phyloP scores from a whole-genome alignment of 2,329 filamentous ascomycete genomes.

The Pseudopithomyces maydicus region DNA sequence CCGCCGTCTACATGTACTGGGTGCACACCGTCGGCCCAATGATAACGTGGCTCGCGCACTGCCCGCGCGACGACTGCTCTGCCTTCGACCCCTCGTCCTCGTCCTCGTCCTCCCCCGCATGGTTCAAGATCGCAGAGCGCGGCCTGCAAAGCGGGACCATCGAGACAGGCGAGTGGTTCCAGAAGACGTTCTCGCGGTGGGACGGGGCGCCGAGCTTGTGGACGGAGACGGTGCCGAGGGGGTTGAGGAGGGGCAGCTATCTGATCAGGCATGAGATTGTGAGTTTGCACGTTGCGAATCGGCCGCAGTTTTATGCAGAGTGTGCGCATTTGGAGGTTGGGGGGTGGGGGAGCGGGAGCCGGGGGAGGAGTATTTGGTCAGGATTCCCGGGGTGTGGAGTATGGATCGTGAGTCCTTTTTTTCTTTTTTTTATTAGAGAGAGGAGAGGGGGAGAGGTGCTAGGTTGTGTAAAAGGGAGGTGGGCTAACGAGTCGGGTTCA shows the following conservation, averaged over 20 bases:
- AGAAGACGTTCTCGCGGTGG: slow-evolving; percentile 29
- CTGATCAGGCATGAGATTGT: slow-evolving; percentile 37
- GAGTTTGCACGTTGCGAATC: slow-evolving; percentile 33
- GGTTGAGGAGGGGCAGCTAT: slow-evolving; percentile 29
- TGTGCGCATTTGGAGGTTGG: slow-evolving; percentile 35
- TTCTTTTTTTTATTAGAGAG: too few relatives aligned
- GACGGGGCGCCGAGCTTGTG: slow-evolving; percentile 32
- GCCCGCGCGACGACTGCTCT: slow-evolving; percentile 27
- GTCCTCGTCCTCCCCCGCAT: slow-evolving; percentile 17
- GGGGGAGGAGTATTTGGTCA: slow-evolving; percentile 27
- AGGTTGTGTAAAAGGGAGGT: background rate
- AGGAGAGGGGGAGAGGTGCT: too few relatives aligned
- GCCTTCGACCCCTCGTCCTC: too few relatives aligned
- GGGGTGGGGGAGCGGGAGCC: slow-evolving; percentile 17
- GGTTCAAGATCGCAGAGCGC: slow-evolving; percentile 38
- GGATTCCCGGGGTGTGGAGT: slow-evolving; percentile 37
- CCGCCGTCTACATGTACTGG: slow-evolving; percentile 35
- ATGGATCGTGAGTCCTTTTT: slow-evolving; percentile 36
- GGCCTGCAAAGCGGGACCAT: slow-evolving; percentile 27
- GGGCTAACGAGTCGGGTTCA: slow-evolving; percentile 18
- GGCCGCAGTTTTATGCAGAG: slow-evolving; percentile 37
- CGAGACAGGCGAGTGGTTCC: slow-evolving; percentile 32
- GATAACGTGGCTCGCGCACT: slow-evolving; percentile 35
- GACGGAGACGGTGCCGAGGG: slow-evolving; percentile 27
- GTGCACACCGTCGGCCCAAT: slow-evolving; percentile 39